Percentiles rank a stretch among this genome's conserved stretches.
These are phyloP conservation scores for Trichoderma arundinaceum DNA, from an alignment of 2,329 filamentous ascomycete species.

Conservation along the genomic window DNA sequence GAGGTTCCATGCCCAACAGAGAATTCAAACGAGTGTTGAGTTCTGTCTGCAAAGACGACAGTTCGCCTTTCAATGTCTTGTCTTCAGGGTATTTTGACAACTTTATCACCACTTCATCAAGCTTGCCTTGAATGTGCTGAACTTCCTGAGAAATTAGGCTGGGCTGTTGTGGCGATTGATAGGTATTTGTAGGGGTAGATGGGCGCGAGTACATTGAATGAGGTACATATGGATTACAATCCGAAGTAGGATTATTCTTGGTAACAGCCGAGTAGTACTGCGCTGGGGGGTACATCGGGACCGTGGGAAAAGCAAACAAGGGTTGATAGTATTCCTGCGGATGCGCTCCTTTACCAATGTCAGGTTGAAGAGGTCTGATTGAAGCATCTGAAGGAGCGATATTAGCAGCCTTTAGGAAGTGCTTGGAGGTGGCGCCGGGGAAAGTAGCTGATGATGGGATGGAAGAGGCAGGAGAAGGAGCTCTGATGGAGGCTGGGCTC, in stretches of 20 bases:
- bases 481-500: conserved; percentile 7
- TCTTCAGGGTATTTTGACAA: conserved; percentile 38
- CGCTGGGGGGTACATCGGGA: neutral
- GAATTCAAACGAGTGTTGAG: conserved; percentile 42
- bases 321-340: conserved; percentile 26
- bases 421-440: neutral
- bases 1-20: neutral
- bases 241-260: neutral
- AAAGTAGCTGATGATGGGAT: conserved; percentile 31
- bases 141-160: conserved; percentile 35
- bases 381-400: conserved; percentile 1
- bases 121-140: conserved; percentile 38
- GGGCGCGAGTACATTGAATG: conserved; percentile 2
- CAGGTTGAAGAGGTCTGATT: neutral
- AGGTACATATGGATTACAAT: neutral
- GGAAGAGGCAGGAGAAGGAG: conserved; percentile 10
- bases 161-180: neutral
- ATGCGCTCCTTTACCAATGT: neutral
- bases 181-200: neutral
- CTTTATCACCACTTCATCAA: conserved; percentile 39
- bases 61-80: conserved; percentile 35
- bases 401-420: conserved; percentile 2
- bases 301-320: conserved; percentile 28
- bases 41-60: conserved; percentile 40
- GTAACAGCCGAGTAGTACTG: conserved; percentile 1